Evolutionary conservation across 306 rosid species (phyloP).

Genomic region (Heteromeles arbutifolia): DNA sequence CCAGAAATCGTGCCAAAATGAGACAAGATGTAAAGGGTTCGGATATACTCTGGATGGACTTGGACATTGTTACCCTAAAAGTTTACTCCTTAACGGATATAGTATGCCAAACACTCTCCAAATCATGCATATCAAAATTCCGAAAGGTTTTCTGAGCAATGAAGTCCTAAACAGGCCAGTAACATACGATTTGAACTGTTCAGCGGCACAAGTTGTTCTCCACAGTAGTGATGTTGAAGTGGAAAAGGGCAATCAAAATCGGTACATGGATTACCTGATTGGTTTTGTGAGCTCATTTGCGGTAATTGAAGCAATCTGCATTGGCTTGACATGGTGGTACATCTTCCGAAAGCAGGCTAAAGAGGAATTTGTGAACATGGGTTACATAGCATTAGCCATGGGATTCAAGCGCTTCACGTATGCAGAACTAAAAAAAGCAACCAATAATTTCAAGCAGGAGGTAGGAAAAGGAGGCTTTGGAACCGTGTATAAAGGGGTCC

Average conservation of each 20-base stretch:
- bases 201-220: constrained; percentile 1
- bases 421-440: constrained; percentile 15
- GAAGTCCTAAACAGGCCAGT: neutral
- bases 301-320: constrained; percentile 9
- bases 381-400: constrained; percentile 23
- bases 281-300: constrained; percentile 23
- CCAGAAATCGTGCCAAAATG: constrained; percentile 16
- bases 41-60: constrained; percentile 26
- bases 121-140: constrained; percentile 18
- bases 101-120: constrained; percentile 1
- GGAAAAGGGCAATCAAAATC: neutral
- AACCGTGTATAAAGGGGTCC: constrained; percentile 25
- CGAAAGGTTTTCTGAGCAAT: neutral
- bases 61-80: constrained; percentile 29
- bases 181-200: constrained; percentile 16
- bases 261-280: constrained; percentile 12
- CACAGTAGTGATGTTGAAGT: neutral
- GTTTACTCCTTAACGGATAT: constrained; percentile 16
- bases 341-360: constrained; percentile 10
- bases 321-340: constrained; percentile 32
- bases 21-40: constrained; percentile 21
- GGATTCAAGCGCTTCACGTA: constrained; percentile 27
- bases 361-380: constrained; percentile 29
- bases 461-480: constrained; percentile 32
- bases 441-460: constrained; percentile 20